phyloP scores from a whole-genome alignment of 306 rosid genomes.

The Macrotyloma uniflorum region DNA sequence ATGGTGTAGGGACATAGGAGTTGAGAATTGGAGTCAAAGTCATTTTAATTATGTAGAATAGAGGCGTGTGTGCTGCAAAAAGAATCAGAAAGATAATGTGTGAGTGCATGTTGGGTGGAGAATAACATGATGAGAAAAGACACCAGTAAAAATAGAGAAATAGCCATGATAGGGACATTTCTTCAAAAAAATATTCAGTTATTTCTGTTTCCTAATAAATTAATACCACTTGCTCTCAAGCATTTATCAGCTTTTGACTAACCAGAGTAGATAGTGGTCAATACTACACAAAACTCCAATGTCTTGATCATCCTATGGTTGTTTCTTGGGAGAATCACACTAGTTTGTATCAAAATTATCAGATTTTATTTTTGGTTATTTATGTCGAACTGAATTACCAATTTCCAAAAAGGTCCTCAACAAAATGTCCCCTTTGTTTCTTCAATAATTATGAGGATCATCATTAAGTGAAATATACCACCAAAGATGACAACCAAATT shows the following conservation, averaged over 20 bases:
- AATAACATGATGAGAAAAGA: no score
- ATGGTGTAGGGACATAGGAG: no score
- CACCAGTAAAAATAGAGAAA: no score
- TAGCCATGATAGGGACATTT: no score
- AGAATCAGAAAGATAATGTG: no score
- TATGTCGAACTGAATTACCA: background rate
- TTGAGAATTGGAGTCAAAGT: no score
- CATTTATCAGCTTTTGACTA: background rate
- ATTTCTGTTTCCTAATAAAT: no score
- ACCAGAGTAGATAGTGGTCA: background rate
- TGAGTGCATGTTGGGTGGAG: no score
- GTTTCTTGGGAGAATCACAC: background rate
- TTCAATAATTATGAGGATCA: background rate
- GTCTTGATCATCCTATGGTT: constrained; percentile 17
- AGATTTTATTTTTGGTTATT: constrained; percentile 3
- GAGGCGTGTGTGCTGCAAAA: no score
- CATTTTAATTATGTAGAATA: no score
- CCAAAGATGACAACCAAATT: constrained; percentile 15
- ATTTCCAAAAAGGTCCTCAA: background rate
- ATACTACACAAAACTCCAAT: background rate
- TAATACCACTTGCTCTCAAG: no score
- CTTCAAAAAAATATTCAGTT: no score
- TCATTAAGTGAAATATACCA: constrained; percentile 6
- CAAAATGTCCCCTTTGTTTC: constrained; percentile 3
- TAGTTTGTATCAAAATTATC: background rate